Evolutionary conservation across 2,329 filamentous ascomycete genomes (phyloP), one percentile per base, ranked within the genome.

Genomic region (Plenodomus tracheiphilus): DNA sequence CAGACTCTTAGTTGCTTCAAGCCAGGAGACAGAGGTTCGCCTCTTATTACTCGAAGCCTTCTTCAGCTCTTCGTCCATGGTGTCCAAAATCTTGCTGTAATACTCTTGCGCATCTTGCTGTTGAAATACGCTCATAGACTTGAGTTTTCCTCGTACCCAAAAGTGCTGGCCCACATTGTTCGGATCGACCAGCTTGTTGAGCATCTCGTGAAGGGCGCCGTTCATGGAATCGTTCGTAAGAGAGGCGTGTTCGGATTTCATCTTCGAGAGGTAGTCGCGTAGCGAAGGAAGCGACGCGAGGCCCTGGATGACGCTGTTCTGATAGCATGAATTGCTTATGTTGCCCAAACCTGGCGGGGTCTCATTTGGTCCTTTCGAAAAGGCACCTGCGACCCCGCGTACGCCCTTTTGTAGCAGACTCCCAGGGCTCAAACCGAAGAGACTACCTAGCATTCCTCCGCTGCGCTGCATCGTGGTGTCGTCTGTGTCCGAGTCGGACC

Each of bases 51-150:
- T 78, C 56, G 51, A 69, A 63, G 46, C 71, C 66, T 49, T 74
- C 75, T 39, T 79, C 35, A 90, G 78, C 65, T 95, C 90, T 63
- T 87, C 87, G 64, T 97, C 90, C 21, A 96, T 78, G 61, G 92
- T 86, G 58, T 93, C 91, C 40, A 97, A 73, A 13, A 99, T 80
- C 64, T 93, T 95, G 15, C 91, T 93, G 64, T 89, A 97, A 71
- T 97, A 99, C 71, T 99, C 94, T 68, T 97, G 94, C 4, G 94
- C 94, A 74, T 99, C 94, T 73, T 99, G 94, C 69, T 97, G 94
- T 60, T 95, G 89, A 84, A 89, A 96, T 22, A 89, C 96, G 71
- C 87, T 93, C 87, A 97, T 95, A 9, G 86, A 92, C 73, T 96
- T 96, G 39, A 97, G 77, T 46, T 87, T 84, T 0, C 82, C 77